Evolutionary conservation across 345 rosid species (phyloP), one percentile per base, ranked within the genome.

Genomic region (Populus nigra): DNA sequence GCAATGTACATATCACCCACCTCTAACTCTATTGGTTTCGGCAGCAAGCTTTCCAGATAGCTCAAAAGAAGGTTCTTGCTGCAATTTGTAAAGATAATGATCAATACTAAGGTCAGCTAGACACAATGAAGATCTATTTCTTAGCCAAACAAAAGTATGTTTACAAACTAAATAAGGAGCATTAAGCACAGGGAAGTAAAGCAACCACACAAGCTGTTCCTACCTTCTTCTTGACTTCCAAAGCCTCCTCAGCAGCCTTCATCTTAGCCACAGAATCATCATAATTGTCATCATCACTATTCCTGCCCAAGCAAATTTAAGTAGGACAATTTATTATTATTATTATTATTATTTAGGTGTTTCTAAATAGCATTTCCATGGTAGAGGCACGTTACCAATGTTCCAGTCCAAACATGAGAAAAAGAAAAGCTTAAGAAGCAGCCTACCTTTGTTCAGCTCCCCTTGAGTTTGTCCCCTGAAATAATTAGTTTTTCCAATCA

Each of bases 1-100:
- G 55, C 15, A 73, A 12, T 10, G 15, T 4, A 16, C 3, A 23
- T 12, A 33, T 73, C 65, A 75, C 79, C 33, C 71, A 94, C 98
- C 99, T 92, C 87, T 89, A 78, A 89, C 88, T 87, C 91, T 89
- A 81, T 96, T 96, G 29, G 97, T 96, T 84, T 96, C 99, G 16
- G 91, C 94, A 16, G 99, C 99, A 79, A 94, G 97, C 88, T 96
- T 96, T 66, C 99, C 99, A 23, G 99, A 96, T 66, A 91, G 89
- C 89, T 93, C 98, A 83, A 93, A 95, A 39, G 98, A 89, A 53
- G 99, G 98, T 78, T 93, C 83, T 83, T 90, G 87, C 98, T 95
- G 93, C 78, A 87, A 70, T 69, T 84, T 77, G 78, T 68, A 62
- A 79, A 27, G 38, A 55, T 22, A 61, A 59, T 12, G 3, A 68